Evolutionary conservation across 306 rosid species (phyloP).

Genomic region (Urtica urens): DNA sequence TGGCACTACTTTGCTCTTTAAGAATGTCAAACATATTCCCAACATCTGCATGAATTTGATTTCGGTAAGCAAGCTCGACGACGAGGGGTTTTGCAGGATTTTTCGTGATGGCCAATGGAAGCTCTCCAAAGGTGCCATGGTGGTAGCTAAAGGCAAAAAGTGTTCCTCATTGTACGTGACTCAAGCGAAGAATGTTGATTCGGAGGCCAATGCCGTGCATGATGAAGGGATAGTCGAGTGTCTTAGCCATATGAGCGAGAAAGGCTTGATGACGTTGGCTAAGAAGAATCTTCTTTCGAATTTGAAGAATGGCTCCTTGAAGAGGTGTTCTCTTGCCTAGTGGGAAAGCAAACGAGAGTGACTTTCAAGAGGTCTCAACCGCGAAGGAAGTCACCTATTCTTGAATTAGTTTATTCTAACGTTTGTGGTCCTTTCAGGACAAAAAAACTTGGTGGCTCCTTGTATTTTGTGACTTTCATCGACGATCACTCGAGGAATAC

Average conservation of each 20-base stretch:
- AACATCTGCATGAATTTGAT: constrained; percentile 2
- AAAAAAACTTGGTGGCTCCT: not conserved
- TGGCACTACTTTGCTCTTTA: not conserved
- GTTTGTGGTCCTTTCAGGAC: not conserved
- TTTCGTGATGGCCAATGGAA: constrained; percentile 7
- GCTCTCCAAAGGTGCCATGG: not conserved
- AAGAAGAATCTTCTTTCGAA: not conserved
- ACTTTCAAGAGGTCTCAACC: not conserved
- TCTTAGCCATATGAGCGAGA: constrained; percentile 3
- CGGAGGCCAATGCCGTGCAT: not conserved
- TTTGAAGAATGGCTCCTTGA: not conserved
- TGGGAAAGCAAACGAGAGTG: not conserved
- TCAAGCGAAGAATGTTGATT: not conserved
- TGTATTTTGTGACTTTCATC: not conserved
- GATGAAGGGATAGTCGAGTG: not conserved
- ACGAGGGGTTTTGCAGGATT: not conserved
- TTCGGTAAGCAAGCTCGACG: not conserved
- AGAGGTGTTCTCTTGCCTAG: not conserved
- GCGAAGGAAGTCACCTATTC: not conserved
- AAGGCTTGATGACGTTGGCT: not conserved
- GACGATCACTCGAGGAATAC: constrained; percentile 7
- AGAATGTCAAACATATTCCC: constrained; percentile 12
- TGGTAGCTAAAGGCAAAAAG: not conserved
- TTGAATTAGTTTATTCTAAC: not conserved
- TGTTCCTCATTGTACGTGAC: too few relatives aligned